Conservation (phyloP, 2,329 filamentous ascomycete genomes). For the Aspergillus fischeri region DNA sequence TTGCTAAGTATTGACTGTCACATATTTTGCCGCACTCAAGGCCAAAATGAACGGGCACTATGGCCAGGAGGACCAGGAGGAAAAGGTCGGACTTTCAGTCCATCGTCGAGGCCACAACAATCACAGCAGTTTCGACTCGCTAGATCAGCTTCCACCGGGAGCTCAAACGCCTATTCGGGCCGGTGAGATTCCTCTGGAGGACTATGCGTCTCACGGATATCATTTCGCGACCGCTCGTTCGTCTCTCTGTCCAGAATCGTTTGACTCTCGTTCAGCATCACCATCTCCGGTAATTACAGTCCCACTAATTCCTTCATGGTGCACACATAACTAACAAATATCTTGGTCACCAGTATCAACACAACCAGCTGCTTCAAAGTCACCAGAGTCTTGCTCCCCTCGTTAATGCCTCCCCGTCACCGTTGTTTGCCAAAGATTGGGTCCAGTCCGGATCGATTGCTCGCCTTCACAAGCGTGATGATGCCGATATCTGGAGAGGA, state of each 20-base stretch:
- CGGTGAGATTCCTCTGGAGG: slow-evolving; percentile 19
- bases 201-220: slow-evolving; percentile 19
- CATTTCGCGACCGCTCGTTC: slow-evolving; percentile 17
- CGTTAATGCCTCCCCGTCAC: slow-evolving; percentile 26
- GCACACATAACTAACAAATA: neutral
- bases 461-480: slow-evolving; percentile 33
- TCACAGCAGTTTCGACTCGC: slow-evolving; percentile 17
- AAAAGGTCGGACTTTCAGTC: slow-evolving; percentile 24
- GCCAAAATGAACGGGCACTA: slow-evolving; percentile 13
- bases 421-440: slow-evolving; percentile 33
- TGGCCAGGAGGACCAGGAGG: slow-evolving; percentile 20
- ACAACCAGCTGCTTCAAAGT: neutral
- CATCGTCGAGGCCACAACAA: slow-evolving; percentile 12
- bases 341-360: neutral
- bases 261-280: slow-evolving; percentile 27
- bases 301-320: slow-evolving; percentile 12
- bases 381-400: slow-evolving; percentile 16
- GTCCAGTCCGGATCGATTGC: slow-evolving; percentile 36
- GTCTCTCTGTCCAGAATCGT: slow-evolving; percentile 18
- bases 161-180: slow-evolving; percentile 21
- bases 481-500: slow-evolving; percentile 34
- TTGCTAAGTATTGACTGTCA: no score
- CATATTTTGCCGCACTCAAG: no score
- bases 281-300: slow-evolving; percentile 30
- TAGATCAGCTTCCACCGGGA: slow-evolving; percentile 11